Conservation (phyloP, 305 asterid genomes). For the Fraxinus baroniana region DNA sequence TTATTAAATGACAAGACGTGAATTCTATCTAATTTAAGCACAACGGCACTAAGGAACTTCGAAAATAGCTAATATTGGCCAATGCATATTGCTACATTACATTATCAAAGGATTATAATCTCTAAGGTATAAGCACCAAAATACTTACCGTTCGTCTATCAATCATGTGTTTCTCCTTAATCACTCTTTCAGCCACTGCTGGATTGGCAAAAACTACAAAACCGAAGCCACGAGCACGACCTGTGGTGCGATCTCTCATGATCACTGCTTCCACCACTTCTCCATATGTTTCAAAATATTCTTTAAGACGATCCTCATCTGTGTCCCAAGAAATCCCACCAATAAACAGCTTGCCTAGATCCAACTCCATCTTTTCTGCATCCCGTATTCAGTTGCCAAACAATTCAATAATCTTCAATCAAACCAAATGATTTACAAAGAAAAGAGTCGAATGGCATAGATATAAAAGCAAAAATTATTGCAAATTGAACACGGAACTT, state of each 20-base stretch:
- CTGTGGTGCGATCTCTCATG: slow-evolving; percentile 71
- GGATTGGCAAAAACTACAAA: slow-evolving; percentile 63
- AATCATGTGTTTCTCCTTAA: slow-evolving; percentile 62
- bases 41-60: not conserved
- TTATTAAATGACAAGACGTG: not conserved
- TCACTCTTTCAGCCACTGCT: slow-evolving; percentile 58
- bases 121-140: not conserved
- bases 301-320: slow-evolving; percentile 63
- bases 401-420: slow-evolving; percentile 1
- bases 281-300: slow-evolving; percentile 59
- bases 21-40: slow-evolving; percentile 5
- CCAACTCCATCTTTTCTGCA: slow-evolving; percentile 56
- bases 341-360: slow-evolving; percentile 63
- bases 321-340: slow-evolving; percentile 84
- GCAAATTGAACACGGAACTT: slow-evolving; percentile 8
- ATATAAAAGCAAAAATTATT: not conserved
- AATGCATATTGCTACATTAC: slow-evolving; percentile 16
- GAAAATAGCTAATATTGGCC: not conserved
- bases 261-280: slow-evolving; percentile 69
- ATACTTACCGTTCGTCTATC: slow-evolving; percentile 68
- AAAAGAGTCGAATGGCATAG: not conserved
- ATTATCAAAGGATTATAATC: slow-evolving; percentile 11
- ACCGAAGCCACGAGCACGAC: slow-evolving; percentile 80
- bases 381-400: slow-evolving; percentile 10
- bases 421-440: slow-evolving; percentile 7